phyloP scores from a whole-genome alignment of 441 rosid genomes.

The Euphorbia schlechtendalii region DNA sequence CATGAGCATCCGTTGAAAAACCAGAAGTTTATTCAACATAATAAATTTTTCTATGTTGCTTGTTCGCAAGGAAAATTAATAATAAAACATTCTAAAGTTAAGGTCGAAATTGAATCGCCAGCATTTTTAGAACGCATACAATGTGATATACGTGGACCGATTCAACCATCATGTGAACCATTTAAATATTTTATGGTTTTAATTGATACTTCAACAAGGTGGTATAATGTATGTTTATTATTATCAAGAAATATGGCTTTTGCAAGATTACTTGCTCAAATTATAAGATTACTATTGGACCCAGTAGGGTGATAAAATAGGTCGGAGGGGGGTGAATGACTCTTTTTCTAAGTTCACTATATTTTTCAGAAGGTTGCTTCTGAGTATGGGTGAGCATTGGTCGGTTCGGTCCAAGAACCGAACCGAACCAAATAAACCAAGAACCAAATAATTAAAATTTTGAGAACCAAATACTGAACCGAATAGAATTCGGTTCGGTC shows the following conservation, averaged over 20 bases:
- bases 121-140: neutral
- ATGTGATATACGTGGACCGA: neutral
- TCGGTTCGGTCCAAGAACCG: too few species aligned
- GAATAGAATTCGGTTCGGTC: too few species aligned
- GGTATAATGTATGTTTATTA: neutral
- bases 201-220: neutral
- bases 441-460: too few species aligned
- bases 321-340: too few species aligned
- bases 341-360: too few species aligned
- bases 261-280: neutral
- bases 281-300: neutral
- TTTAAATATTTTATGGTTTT: neutral
- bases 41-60: neutral
- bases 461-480: too few species aligned
- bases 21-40: neutral
- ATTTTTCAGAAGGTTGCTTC: too few species aligned
- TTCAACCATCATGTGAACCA: neutral
- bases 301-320: too few species aligned
- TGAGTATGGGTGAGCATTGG: too few species aligned
- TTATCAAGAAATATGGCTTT: neutral
- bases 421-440: too few species aligned
- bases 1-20: conserved; percentile 3
- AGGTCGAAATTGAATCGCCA: neutral
- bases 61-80: conserved; percentile 7
- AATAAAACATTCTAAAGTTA: neutral